Percentiles rank a stretch among this genome's conserved stretches.
These are phyloP conservation scores for Salmacisia buchloeana DNA, from an alignment of 1,284 basidiomycete species.

Conservation along the genomic window DNA sequence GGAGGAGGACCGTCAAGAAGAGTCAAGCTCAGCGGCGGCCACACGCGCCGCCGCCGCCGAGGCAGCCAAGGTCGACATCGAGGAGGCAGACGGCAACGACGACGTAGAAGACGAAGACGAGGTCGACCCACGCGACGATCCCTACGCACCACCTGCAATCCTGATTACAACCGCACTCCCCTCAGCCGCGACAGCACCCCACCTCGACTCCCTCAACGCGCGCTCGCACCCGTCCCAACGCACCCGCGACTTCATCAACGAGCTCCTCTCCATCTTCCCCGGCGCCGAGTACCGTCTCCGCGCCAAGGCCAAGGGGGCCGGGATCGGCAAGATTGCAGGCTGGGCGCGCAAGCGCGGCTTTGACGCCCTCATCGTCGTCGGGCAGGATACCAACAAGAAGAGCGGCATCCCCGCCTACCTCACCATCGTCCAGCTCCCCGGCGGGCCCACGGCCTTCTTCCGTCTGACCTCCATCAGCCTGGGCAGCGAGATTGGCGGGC, in stretches of 20 bases:
- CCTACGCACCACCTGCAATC: conserved; percentile 37
- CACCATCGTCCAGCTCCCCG: conserved; percentile 81
- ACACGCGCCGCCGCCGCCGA: conserved; percentile 13
- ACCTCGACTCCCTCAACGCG: conserved; percentile 55
- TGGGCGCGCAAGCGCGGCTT: conserved; percentile 89
- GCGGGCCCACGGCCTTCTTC: conserved; percentile 93
- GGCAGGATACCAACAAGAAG: conserved; percentile 66
- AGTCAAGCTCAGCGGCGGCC: neutral
- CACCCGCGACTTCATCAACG: conserved; percentile 62
- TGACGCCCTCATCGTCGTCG: conserved; percentile 82
- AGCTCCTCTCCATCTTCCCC: conserved; percentile 84
- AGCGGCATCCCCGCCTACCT: conserved; percentile 66
- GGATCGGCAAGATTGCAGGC: conserved; percentile 82
- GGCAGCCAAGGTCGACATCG: neutral
- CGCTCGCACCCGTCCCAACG: conserved; percentile 55
- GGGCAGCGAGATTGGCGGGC: conserved; percentile 75
- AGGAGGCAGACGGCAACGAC: conserved; percentile 7
- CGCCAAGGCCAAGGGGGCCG: conserved; percentile 86
- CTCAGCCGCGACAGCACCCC: conserved; percentile 40
- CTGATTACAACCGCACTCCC: conserved; percentile 47
- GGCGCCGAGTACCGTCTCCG: conserved; percentile 88
- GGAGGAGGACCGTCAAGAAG: conserved; percentile 8
- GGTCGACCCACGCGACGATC: conserved; percentile 37
- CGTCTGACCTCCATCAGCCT: conserved; percentile 83
- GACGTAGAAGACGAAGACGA: conserved; percentile 32